Percentiles rank a stretch among this genome's conserved stretches.
These are phyloP conservation scores for Amylostereum areolatum DNA, from an alignment of 1,284 basidiomycete genomes.

Conservation along the genomic window DNA sequence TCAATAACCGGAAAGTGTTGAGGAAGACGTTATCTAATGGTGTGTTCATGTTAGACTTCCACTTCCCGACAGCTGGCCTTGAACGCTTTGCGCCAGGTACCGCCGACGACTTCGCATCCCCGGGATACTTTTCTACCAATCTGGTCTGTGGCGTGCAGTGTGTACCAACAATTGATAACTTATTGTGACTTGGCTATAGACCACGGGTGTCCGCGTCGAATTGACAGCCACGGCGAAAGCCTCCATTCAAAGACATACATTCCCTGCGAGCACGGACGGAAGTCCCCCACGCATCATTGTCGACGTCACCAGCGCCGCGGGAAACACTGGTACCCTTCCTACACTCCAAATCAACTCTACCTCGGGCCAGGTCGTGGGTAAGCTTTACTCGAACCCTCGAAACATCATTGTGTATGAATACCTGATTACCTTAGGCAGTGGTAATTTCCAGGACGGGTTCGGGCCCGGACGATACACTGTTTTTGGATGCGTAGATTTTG, in stretches of 20 bases:
- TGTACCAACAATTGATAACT: not conserved
- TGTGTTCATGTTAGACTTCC: too few relatives aligned
- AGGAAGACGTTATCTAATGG: slow-evolving; percentile 22
- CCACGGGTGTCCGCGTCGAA: slow-evolving; percentile 51
- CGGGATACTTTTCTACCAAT: slow-evolving; percentile 59
- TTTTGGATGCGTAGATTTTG: slow-evolving; percentile 56
- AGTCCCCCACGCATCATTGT: slow-evolving; percentile 42
- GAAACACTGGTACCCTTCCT: slow-evolving; percentile 38
- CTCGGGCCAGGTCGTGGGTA: slow-evolving; percentile 33
- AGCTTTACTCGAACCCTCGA: too few relatives aligned
- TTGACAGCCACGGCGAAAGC: slow-evolving; percentile 50
- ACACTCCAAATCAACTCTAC: slow-evolving; percentile 37
- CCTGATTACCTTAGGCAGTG: not conserved
- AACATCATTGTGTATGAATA: too few relatives aligned
- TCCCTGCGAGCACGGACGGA: slow-evolving; percentile 19
- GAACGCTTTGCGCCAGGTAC: slow-evolving; percentile 28
- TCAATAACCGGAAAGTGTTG: slow-evolving; percentile 36
- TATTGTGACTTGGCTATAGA: slow-evolving; percentile 24
- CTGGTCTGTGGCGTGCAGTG: slow-evolving; percentile 28
- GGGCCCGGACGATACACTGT: slow-evolving; percentile 50
- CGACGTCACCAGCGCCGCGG: slow-evolving; percentile 54
- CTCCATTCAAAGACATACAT: slow-evolving; percentile 43
- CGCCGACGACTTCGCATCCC: slow-evolving; percentile 53
- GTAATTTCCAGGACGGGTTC: slow-evolving; percentile 27
- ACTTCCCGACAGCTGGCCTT: not conserved